Percentiles rank a stretch among this genome's conserved stretches.
These are phyloP conservation scores for Ceratocystis colombiana DNA, from an alignment of 2,329 filamentous ascomycete genomes.

Conservation along the genomic window DNA sequence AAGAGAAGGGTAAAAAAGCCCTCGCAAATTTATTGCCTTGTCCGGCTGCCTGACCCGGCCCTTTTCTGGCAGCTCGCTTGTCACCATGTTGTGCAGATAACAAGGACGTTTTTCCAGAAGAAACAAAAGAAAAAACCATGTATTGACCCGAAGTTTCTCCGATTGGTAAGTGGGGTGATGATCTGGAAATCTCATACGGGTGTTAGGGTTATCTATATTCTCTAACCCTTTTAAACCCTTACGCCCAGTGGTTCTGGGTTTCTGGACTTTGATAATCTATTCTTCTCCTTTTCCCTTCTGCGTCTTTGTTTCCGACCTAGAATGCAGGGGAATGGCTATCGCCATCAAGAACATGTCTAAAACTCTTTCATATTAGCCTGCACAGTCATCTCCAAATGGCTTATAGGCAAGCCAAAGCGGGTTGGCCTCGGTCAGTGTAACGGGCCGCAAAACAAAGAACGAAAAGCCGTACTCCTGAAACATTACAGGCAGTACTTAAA, in stretches of 20 bases:
- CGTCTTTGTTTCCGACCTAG: background rate
- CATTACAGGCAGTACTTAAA: background rate
- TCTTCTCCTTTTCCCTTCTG: background rate
- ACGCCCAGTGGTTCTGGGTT: background rate
- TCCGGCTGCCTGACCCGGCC: background rate
- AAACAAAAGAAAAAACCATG: background rate
- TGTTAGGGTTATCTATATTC: background rate
- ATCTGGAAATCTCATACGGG: background rate
- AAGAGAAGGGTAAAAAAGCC: background rate
- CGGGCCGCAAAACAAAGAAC: background rate
- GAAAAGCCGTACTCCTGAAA: background rate
- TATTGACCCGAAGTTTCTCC: background rate
- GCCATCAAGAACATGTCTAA: background rate
- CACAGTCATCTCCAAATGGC: background rate
- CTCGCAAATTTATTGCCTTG: background rate
- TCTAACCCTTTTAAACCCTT: background rate
- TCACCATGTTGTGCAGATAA: background rate
- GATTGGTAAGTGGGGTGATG: background rate
- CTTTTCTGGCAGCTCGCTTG: slow-evolving; percentile 8
- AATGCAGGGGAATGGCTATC: background rate
- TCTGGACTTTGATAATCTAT: background rate
- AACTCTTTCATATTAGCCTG: background rate
- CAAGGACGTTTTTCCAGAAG: background rate
- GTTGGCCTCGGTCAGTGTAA: background rate
- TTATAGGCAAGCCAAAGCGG: background rate